Evolutionary conservation across 2,329 filamentous ascomycete species (phyloP).

Genomic region (Diaporthe australafricana): DNA sequence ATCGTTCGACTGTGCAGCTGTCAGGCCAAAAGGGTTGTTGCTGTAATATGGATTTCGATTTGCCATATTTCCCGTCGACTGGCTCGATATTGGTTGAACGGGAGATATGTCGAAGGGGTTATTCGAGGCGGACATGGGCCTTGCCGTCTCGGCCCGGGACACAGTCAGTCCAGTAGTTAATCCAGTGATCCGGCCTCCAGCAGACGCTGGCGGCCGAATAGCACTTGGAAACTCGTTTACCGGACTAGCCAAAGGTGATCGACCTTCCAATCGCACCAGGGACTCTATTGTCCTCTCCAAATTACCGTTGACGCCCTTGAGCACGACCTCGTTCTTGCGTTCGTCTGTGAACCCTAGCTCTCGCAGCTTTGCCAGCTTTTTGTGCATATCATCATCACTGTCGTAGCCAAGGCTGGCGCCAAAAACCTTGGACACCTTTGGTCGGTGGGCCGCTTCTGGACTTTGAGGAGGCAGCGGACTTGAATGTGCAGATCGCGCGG

Average conservation of each 20-base stretch:
- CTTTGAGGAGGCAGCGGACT: conserved; percentile 36
- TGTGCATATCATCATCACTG: conserved; percentile 70
- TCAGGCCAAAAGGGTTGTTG: conserved; percentile 75
- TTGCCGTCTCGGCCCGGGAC: conserved; percentile 35
- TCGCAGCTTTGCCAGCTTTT: conserved; percentile 80
- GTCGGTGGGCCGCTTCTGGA: conserved; percentile 49
- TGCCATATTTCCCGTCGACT: conserved; percentile 72
- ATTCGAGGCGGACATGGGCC: conserved; percentile 54
- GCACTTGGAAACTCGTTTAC: conserved; percentile 34
- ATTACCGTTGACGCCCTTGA: conserved; percentile 87
- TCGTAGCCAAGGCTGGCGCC: conserved; percentile 73
- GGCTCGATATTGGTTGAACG: conserved; percentile 70
- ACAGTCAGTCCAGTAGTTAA: conserved; percentile 42
- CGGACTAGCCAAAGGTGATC: conserved; percentile 45
- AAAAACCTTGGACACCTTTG: conserved; percentile 76
- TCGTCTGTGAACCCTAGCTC: conserved; percentile 95
- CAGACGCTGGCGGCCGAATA: conserved; percentile 55
- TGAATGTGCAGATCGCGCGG: conserved; percentile 40
- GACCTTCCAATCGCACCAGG: conserved; percentile 80
- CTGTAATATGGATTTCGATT: conserved; percentile 69
- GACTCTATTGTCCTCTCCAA: conserved; percentile 88
- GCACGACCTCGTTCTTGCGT: conserved; percentile 81
- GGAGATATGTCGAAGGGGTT: conserved; percentile 76
- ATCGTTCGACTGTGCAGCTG: conserved; percentile 54
- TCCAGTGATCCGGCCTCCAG: conserved; percentile 40